Evolutionary conservation across 108 stramenopile species (phyloP), one percentile per base, ranked within the genome.

Genomic region (Cyclostephanos tholiformis): DNA sequence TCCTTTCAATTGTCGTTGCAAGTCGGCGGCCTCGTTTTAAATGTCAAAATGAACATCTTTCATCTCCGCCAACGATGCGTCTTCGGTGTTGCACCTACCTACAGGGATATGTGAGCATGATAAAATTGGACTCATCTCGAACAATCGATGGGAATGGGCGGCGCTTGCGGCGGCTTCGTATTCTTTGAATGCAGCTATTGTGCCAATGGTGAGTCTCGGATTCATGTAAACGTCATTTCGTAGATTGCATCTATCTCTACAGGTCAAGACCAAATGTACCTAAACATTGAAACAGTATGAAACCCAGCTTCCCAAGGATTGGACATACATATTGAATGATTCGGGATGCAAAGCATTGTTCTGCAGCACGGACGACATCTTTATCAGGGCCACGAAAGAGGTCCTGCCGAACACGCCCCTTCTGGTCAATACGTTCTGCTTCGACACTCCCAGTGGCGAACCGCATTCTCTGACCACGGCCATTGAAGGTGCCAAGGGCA

Each of bases 81-180:
- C 44, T 17, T 46, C 13, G 16, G 14, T 46, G 10, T 19, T 71
- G 17, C 17, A 19, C 51, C 53, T 61, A 8, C 49, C 16, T 14
- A 56, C 71, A 94, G 92, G 92, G 26, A 85, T 94, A 48, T 39
- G 69, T 29, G 56, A 89, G 69, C 82, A 79, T 57, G 85, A 82
- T 56, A 91, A 90, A 65, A 88, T 97, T n/a, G 96, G 91, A 16
- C 72, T 96, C n/a, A 96, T 97, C 70, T 77, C 90, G 64, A 96
- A 96, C 83, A 97, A 97, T 72, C 89, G 97, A 38, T 92, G 89
- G 85, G 96, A 97, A 72, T 98, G 97, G 97, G 96, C 94, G 0
- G 86, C 94, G 6, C 75, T 93, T 63, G 93, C 93, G 4, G 75
- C 87, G 36, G 98, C 97, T 17, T 87, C 96, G 6, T 96, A 95